These are phyloP conservation scores for Onygenales sp. DNA, from an alignment of 2,329 filamentous ascomycete species.

Conservation along the genomic window DNA sequence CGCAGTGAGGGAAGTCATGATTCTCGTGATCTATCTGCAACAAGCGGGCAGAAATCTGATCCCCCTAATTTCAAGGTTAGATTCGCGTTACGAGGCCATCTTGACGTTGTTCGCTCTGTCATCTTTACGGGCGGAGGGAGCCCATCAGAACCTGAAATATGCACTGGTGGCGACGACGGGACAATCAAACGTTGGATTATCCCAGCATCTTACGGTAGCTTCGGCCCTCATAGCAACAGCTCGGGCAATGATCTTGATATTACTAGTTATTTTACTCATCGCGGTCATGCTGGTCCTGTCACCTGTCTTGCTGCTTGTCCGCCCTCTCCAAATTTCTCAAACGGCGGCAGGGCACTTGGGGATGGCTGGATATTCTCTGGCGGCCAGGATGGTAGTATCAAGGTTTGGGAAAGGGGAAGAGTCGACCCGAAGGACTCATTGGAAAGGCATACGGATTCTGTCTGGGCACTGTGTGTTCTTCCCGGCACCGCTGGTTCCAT, in stretches of 20 bases:
- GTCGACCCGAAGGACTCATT: constrained; percentile 93
- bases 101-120: constrained; percentile 87
- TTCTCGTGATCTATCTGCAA: constrained; percentile 36
- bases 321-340: constrained; percentile 77
- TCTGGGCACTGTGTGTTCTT: constrained; percentile 90
- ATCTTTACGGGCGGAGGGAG: constrained; percentile 96
- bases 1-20: constrained; percentile 57
- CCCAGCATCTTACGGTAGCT: constrained; percentile 64
- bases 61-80: constrained; percentile 78
- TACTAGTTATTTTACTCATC: constrained; percentile 86
- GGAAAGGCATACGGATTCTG: constrained; percentile 88
- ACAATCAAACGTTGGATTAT: constrained; percentile 96
- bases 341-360: constrained; percentile 74
- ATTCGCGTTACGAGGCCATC: constrained; percentile 82
- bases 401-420: constrained; percentile 89
- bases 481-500: constrained; percentile 72
- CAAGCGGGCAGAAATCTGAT: constrained; percentile 48
- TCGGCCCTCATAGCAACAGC: constrained; percentile 42
- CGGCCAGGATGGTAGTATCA: constrained; percentile 83
- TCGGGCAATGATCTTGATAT: constrained; percentile 77
- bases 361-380: constrained; percentile 99
- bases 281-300: constrained; percentile 85
- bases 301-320: constrained; percentile 81
- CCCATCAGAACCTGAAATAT: constrained; percentile 91
- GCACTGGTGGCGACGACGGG: constrained; percentile 89